phyloP scores from a whole-genome alignment of 805 yeast species.

The Ogataea corticis region DNA sequence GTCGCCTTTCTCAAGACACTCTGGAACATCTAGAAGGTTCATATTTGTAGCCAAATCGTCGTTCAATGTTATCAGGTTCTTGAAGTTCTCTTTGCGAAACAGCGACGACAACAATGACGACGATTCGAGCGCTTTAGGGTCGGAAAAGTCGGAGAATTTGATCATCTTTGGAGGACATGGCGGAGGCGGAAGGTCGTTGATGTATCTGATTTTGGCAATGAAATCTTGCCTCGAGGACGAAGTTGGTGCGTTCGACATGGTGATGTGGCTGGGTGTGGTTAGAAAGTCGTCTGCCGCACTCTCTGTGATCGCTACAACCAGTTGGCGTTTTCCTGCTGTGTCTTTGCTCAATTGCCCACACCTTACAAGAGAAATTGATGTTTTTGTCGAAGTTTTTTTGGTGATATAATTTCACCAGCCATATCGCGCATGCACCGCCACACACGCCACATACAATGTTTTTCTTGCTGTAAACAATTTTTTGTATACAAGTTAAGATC shows the following conservation, averaged over 20 bases:
- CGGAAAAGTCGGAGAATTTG: conserved; percentile 40
- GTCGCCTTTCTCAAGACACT: conserved; percentile 55
- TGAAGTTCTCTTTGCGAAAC: conserved; percentile 73
- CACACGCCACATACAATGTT: background rate
- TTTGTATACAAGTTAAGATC: too few relatives aligned
- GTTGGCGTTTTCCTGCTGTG: too few relatives aligned
- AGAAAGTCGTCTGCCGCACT: too few relatives aligned
- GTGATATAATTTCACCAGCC: too few relatives aligned
- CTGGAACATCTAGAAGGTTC: conserved; percentile 66
- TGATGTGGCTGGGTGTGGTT: too few relatives aligned
- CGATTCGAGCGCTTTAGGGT: conserved; percentile 43
- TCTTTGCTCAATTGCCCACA: too few relatives aligned
- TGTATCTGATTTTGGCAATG: conserved; percentile 79
- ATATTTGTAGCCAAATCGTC: conserved; percentile 72
- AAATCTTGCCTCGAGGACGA: conserved; percentile 59
- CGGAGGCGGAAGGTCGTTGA: conserved; percentile 90
- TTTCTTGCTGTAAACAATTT: background rate
- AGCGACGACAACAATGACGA: conserved; percentile 64
- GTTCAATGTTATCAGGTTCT: conserved; percentile 58
- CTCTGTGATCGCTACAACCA: too few relatives aligned
- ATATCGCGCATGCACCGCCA: too few relatives aligned
- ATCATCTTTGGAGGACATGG: conserved; percentile 86
- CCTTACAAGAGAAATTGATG: too few relatives aligned
- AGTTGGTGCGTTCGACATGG: conserved; percentile 14
- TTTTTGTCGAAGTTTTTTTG: background rate